phyloP scores from a whole-genome alignment of 495 filamentous ascomycete genomes.

The Aspergillus conjunctus region DNA sequence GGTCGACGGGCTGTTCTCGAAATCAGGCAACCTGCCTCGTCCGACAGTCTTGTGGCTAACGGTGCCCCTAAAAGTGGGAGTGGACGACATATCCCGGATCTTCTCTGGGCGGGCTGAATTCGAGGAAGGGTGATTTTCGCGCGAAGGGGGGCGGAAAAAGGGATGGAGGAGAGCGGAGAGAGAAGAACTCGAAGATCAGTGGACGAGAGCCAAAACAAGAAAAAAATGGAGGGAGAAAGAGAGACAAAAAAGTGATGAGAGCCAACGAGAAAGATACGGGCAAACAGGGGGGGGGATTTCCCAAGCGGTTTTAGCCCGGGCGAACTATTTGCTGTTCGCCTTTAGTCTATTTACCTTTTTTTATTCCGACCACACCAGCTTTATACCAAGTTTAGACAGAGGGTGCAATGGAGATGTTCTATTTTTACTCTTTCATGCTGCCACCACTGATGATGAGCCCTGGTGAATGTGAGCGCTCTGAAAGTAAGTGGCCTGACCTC shows the following conservation, averaged over 20 bases:
- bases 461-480: too few relatives aligned
- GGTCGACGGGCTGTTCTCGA: constrained; percentile 61
- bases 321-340: constrained; percentile 27
- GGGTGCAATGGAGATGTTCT: too few relatives aligned
- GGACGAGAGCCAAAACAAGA: constrained; percentile 14
- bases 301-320: constrained; percentile 21
- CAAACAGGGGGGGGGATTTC: constrained; percentile 18
- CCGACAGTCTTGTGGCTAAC: constrained; percentile 51
- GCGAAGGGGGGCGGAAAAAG: constrained; percentile 21
- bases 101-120: constrained; percentile 15
- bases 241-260: constrained; percentile 14
- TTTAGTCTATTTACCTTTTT: constrained; percentile 12
- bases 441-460: too few relatives aligned
- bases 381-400: not conserved
- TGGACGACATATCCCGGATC: constrained; percentile 56
- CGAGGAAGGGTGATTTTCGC: constrained; percentile 12
- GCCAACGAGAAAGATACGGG: constrained; percentile 26
- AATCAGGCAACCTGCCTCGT: constrained; percentile 68
- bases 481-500: constrained; percentile 13
- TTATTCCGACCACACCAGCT: not conserved
- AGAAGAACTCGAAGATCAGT: constrained; percentile 8
- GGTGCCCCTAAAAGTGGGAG: constrained; percentile 53
- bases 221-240: constrained; percentile 16
- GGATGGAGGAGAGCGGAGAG: constrained; percentile 14
- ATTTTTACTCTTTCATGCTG: too few relatives aligned